These are phyloP conservation scores for Medicago arabica DNA, from an alignment of 306 rosid genomes.

Conservation along the genomic window DNA sequence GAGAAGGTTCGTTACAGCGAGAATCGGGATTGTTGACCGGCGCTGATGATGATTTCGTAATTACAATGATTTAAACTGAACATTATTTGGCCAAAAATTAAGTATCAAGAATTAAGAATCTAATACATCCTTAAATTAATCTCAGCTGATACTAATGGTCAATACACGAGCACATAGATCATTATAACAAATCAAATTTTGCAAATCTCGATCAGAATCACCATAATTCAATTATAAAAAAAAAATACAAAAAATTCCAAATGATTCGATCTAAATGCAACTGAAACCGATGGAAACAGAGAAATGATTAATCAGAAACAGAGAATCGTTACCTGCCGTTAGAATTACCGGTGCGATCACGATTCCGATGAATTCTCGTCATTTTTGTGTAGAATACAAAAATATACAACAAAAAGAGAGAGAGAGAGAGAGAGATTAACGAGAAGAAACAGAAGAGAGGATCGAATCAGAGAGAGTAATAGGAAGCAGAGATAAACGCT, in stretches of 20 bases:
- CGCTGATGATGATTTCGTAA: too few species aligned
- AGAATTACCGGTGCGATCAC: slow-evolving; percentile 52
- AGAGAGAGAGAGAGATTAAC: slow-evolving; percentile 15
- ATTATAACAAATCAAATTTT: slow-evolving; percentile 3
- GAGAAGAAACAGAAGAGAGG: slow-evolving; percentile 18
- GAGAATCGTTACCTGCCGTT: slow-evolving; percentile 52
- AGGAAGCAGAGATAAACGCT: slow-evolving; percentile 42
- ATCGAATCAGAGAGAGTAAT: slow-evolving; percentile 48
- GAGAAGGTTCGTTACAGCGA: too few species aligned
- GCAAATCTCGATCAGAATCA: not conserved
- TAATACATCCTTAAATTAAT: not conserved
- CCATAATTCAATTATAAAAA: slow-evolving; percentile 29
- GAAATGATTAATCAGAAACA: slow-evolving; percentile 15
- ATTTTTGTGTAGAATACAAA: slow-evolving; percentile 36
- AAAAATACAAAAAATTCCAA: not conserved
- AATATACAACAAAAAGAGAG: slow-evolving; percentile 37
- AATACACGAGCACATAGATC: not conserved
- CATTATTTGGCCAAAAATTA: too few species aligned
- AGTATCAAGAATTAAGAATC: slow-evolving; percentile 18
- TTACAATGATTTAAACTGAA: too few species aligned
- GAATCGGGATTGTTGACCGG: too few species aligned
- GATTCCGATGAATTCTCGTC: slow-evolving; percentile 52
- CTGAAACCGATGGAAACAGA: not conserved
- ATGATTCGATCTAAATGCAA: not conserved
- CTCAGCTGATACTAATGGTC: slow-evolving; percentile 31